A percentile compares a stretch with the other conserved stretches of the same genome.
phyloP scores from a whole-genome alignment of 306 rosid genomes.

The Acacia confusa region DNA sequence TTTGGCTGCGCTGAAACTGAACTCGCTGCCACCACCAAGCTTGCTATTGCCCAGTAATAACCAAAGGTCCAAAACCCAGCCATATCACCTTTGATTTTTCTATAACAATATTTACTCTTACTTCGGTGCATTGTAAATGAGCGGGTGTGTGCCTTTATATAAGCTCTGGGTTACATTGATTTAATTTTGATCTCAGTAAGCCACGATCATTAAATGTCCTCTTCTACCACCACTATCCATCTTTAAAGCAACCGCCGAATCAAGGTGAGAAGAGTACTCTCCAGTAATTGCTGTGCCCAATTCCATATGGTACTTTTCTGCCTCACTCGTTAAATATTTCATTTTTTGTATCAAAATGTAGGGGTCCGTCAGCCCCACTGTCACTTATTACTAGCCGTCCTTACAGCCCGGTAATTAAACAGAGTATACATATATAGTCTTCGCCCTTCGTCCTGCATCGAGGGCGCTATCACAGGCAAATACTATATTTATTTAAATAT shows the following conservation, averaged over 20 bases:
- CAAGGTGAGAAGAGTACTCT: constrained; percentile 33
- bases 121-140: constrained; percentile 10
- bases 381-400: constrained; percentile 40
- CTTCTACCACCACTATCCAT: constrained; percentile 45
- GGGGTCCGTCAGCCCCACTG: constrained; percentile 23
- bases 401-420: constrained; percentile 29
- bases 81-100: constrained; percentile 16
- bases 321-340: constrained; percentile 1
- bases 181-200: constrained; percentile 4
- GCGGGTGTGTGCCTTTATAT: constrained; percentile 24
- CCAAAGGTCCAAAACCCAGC: constrained; percentile 15
- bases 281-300: constrained; percentile 19
- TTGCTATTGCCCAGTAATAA: constrained; percentile 1
- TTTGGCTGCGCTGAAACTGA: constrained; percentile 38
- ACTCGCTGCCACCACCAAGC: constrained; percentile 24
- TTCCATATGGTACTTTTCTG: background rate
- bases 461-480: background rate
- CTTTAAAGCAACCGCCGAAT: constrained; percentile 52
- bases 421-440: background rate
- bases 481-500: background rate
- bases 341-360: background rate
- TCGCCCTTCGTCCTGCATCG: background rate
- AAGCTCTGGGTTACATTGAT: background rate
- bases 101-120: background rate
- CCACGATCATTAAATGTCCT: constrained; percentile 37